Conservation (phyloP, 2,329 filamentous ascomycete species). For the Coniochaeta sp. region DNA sequence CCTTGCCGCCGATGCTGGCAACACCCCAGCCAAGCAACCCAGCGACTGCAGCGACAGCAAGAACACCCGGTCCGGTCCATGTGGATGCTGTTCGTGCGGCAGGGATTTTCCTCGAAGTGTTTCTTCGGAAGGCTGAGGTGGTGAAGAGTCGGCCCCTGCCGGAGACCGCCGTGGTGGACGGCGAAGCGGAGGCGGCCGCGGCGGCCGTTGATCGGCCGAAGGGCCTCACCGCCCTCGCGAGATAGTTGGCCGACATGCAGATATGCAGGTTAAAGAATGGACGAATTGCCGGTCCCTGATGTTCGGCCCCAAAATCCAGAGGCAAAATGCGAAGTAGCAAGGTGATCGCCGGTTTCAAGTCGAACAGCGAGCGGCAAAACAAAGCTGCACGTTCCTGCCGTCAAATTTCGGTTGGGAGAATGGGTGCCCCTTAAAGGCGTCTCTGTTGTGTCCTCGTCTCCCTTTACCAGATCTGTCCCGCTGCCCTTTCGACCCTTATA, state of each 20-base stretch:
- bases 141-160: conserved; percentile 12
- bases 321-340: neutral
- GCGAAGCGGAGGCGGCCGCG: conserved; percentile 6
- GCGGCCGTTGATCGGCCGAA: conserved; percentile 14
- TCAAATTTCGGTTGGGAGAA: neutral
- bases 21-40: conserved; percentile 33
- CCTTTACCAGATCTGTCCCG: neutral
- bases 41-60: conserved; percentile 29
- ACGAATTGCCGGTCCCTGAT: neutral
- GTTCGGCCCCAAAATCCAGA: neutral
- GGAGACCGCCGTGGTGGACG: conserved; percentile 4
- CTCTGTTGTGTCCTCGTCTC: neutral
- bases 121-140: conserved; percentile 12
- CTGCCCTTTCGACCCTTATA: neutral
- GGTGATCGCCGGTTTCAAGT: neutral
- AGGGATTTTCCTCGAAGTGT: neutral
- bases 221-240: conserved; percentile 19
- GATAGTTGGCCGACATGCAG: conserved; percentile 21
- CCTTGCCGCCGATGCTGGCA: conserved; percentile 19
- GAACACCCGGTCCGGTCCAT: conserved; percentile 24
- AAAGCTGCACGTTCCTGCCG: neutral
- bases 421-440: neutral
- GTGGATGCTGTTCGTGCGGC: conserved; percentile 11
- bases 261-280: neutral
- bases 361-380: neutral